Conservation (phyloP, 768 basidiomycete species). For the Leccinum ochraceum region DNA sequence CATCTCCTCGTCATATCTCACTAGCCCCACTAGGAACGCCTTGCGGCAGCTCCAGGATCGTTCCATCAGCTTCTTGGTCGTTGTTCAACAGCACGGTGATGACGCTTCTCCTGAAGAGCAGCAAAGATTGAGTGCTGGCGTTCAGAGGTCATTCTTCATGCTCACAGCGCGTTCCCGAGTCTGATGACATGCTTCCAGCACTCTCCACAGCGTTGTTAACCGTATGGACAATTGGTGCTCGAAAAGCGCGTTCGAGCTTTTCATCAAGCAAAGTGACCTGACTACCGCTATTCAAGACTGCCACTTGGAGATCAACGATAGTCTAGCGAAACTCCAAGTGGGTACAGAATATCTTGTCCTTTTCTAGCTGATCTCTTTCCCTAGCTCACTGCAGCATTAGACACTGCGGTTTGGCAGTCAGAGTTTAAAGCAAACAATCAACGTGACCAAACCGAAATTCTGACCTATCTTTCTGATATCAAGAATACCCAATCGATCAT, state of each 20-base stretch:
- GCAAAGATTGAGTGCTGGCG: constrained; percentile 33
- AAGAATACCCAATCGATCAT: constrained; percentile 41
- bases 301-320: constrained; percentile 46
- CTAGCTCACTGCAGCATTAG: constrained; percentile 48
- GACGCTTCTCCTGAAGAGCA: constrained; percentile 32
- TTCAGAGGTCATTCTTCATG: constrained; percentile 30
- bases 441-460: constrained; percentile 45
- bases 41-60: constrained; percentile 48
- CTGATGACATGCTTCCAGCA: constrained; percentile 24
- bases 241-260: constrained; percentile 40
- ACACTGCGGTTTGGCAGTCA: constrained; percentile 50
- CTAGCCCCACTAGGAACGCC: constrained; percentile 35
- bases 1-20: not conserved
- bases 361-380: constrained; percentile 7
- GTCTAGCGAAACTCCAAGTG: constrained; percentile 50
- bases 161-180: not conserved
- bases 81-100: constrained; percentile 38
- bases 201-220: constrained; percentile 37
- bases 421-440: constrained; percentile 40
- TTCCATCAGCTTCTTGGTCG: constrained; percentile 43
- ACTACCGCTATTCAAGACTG: constrained; percentile 45
- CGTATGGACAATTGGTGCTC: constrained; percentile 48
- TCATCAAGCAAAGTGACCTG: constrained; percentile 48
- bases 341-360: not conserved
- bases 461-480: constrained; percentile 46